Conservation (phyloP, 2,329 filamentous ascomycete genomes). For the Malbranchea cinnamomea region DNA sequence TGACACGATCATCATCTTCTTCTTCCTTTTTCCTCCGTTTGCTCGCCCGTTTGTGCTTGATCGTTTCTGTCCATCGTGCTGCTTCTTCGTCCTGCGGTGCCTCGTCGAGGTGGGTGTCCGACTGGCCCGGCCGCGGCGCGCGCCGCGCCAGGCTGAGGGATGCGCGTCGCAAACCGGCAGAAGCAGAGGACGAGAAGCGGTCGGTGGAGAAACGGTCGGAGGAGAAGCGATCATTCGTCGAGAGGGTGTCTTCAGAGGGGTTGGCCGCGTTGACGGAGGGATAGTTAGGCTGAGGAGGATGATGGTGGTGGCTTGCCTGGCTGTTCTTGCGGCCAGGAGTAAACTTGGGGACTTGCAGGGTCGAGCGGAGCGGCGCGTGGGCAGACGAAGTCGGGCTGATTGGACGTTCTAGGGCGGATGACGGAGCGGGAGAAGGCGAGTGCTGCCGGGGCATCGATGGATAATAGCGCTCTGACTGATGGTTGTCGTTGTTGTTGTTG, state of each 20-base stretch:
- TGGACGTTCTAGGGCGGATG: constrained; percentile 49
- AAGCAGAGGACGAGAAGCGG: constrained; percentile 67
- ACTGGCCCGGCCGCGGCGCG: constrained; percentile 71
- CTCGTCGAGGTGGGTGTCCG: constrained; percentile 72
- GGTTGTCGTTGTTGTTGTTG: no score
- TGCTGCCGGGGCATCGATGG: no score
- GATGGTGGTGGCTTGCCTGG: no score
- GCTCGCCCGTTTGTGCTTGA: constrained; percentile 79
- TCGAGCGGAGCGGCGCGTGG: no score
- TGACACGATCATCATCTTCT: constrained; percentile 75
- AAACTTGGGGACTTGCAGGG: constrained; percentile 67
- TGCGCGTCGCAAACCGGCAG: constrained; percentile 50
- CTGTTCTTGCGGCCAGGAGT: constrained; percentile 44
- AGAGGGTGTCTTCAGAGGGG: constrained; percentile 42
- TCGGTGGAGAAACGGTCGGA: constrained; percentile 55
- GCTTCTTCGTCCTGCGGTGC: constrained; percentile 79
- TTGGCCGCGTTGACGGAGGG: constrained; percentile 30
- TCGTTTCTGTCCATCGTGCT: constrained; percentile 79
- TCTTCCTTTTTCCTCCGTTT: constrained; percentile 73
- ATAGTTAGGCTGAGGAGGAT: no score
- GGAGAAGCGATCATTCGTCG: constrained; percentile 69
- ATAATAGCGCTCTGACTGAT: no score
- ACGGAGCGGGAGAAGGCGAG: no score
- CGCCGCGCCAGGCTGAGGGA: constrained; percentile 73
- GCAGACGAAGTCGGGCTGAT: constrained; percentile 34